Percentiles rank a stretch among this genome's conserved stretches.
These are phyloP conservation scores for Nannochloris sp. DNA, from an alignment of 139 green algal genomes.

Conservation along the genomic window DNA sequence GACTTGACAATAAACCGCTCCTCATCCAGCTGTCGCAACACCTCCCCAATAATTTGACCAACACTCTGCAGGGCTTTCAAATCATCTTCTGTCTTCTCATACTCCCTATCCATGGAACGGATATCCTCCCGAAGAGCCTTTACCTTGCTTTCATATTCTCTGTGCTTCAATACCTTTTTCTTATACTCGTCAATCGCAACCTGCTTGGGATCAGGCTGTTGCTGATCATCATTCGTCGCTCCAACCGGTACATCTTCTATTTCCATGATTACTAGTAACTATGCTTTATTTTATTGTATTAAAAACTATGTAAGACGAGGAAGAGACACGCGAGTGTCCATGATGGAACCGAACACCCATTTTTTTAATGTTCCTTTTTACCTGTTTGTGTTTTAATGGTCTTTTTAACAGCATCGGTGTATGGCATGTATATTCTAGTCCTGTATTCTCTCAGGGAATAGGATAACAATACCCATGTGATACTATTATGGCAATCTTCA, in stretches of 20 bases:
- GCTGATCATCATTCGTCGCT: too few relatives aligned
- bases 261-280: background rate
- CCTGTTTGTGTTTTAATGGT: too few relatives aligned
- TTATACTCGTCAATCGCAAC: constrained; percentile 38
- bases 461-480: too few relatives aligned
- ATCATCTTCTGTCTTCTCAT: constrained; percentile 99
- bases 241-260: background rate
- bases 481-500: too few relatives aligned
- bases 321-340: too few relatives aligned
- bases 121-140: constrained; percentile 63
- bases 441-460: too few relatives aligned
- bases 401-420: too few relatives aligned
- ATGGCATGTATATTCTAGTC: too few relatives aligned
- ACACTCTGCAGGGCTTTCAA: constrained; percentile 97
- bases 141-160: constrained; percentile 38
- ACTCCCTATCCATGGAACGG: constrained; percentile 78
- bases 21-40: constrained; percentile 94
- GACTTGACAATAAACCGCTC: constrained; percentile 99
- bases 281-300: background rate
- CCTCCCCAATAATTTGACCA: constrained; percentile 98
- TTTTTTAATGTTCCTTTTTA: too few relatives aligned
- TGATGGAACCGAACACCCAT: too few relatives aligned
- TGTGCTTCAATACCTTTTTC: constrained; percentile 50
- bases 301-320: too few relatives aligned
- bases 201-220: constrained; percentile 2